These are phyloP conservation scores for Xylaria sp. DNA, from an alignment of 2,329 filamentous ascomycete genomes.

Conservation along the genomic window DNA sequence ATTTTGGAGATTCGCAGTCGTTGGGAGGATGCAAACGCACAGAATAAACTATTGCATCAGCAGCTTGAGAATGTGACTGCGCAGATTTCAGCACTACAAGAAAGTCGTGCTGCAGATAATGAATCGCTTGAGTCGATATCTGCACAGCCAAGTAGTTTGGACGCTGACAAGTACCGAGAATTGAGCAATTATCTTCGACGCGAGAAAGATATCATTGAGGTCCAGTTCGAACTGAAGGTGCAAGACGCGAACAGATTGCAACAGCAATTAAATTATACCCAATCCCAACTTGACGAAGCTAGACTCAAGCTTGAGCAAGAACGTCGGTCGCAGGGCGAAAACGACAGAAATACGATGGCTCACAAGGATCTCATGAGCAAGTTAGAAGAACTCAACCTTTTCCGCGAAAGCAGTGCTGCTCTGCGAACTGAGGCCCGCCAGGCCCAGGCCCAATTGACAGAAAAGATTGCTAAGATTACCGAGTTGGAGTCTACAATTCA, in stretches of 20 bases:
- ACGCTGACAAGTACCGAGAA: conserved; percentile 80
- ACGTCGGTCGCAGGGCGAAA: conserved; percentile 75
- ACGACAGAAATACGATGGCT: conserved; percentile 72
- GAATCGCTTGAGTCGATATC: conserved; percentile 60
- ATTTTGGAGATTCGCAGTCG: conserved; percentile 77
- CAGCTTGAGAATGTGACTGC: conserved; percentile 83
- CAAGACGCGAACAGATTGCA: conserved; percentile 88
- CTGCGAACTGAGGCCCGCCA: conserved; percentile 85
- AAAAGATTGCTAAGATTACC: conserved; percentile 76
- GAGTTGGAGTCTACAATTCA: conserved; percentile 77
- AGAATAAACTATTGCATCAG: conserved; percentile 88
- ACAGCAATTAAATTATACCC: conserved; percentile 86
- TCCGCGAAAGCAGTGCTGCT: conserved; percentile 92
- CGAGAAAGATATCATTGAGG: conserved; percentile 97
- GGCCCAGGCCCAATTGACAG: conserved; percentile 74
- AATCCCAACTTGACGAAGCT: conserved; percentile 86
- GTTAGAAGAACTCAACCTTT: conserved; percentile 92
- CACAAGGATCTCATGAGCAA: conserved; percentile 94
- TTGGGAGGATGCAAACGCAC: conserved; percentile 81
- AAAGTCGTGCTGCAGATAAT: conserved; percentile 65
- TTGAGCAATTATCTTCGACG: conserved; percentile 89
- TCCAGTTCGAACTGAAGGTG: conserved; percentile 89
- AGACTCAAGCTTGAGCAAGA: conserved; percentile 91
- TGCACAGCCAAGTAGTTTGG: conserved; percentile 59
- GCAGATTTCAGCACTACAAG: conserved; percentile 81